Evolutionary conservation across 1,139 yeast species (phyloP).

Genomic region (Diutina mesorugosa): DNA sequence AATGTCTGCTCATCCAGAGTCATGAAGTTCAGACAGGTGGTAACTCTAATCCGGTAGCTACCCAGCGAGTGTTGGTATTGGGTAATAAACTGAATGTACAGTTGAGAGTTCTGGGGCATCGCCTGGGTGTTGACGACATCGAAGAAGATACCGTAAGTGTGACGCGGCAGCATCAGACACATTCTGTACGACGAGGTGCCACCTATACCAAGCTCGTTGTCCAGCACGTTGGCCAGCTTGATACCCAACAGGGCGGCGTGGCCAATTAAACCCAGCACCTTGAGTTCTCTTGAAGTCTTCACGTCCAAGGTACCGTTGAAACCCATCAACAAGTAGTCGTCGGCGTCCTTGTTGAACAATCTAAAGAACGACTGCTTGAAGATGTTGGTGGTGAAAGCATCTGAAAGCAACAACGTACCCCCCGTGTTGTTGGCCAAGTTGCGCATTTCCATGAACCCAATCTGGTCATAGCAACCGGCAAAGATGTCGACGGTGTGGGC

Average conservation of each 20-base stretch:
- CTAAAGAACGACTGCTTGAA: slow-evolving; percentile 90
- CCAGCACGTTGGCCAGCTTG: slow-evolving; percentile 65
- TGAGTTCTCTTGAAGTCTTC: slow-evolving; percentile 78
- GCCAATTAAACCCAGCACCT: slow-evolving; percentile 88
- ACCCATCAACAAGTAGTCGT: slow-evolving; percentile 77
- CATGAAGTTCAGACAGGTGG: slow-evolving; percentile 60
- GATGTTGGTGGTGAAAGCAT: slow-evolving; percentile 93
- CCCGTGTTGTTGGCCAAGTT: slow-evolving; percentile 81
- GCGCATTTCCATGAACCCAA: slow-evolving; percentile 96
- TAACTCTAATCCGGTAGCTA: slow-evolving; percentile 77
- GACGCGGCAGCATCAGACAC: slow-evolving; percentile 74
- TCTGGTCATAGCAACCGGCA: slow-evolving; percentile 97
- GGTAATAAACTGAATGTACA: slow-evolving; percentile 59
- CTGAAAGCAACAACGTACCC: slow-evolving; percentile 82
- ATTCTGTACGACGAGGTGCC: slow-evolving; percentile 82
- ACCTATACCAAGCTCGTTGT: slow-evolving; percentile 87
- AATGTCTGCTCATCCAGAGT: slow-evolving; percentile 35
- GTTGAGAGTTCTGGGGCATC: slow-evolving; percentile 37
- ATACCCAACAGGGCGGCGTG: slow-evolving; percentile 70
- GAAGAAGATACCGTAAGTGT: slow-evolving; percentile 77
- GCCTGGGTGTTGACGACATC: slow-evolving; percentile 56
- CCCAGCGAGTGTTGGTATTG: slow-evolving; percentile 74
- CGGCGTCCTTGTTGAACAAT: slow-evolving; percentile 74
- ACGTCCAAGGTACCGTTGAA: slow-evolving; percentile 80
- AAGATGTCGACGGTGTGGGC: slow-evolving; percentile 87